Evolutionary conservation across 2,329 filamentous ascomycete genomes (phyloP), one percentile per base, ranked within the genome.

Genomic region (Stromatinia cepivora): DNA sequence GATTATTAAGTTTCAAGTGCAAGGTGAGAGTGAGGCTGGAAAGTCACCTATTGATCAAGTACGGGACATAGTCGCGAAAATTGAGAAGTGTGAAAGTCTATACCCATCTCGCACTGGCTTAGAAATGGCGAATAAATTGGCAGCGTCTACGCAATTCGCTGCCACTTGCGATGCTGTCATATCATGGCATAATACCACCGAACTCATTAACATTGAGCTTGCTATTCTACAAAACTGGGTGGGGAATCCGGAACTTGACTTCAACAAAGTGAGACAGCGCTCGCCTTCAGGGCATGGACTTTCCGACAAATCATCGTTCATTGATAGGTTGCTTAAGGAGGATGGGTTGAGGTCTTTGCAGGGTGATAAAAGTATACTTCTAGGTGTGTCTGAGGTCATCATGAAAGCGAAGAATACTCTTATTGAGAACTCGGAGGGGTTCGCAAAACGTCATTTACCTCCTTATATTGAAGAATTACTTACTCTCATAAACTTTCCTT

Each of bases 401-500:
- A 87, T 89, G 78, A 98, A 99, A 81, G 94, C 94, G 61, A 99
- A 99, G 80, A 88, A 87, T 71, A 97, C 94, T 0, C 84, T 98
- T 59, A 97, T 98, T 59, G 84, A 88, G 74, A 97, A 97, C 77
- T 92, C 93, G 3, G 88, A 89, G 71, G 88, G 89, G 1, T 99
- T 98, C 78, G 88, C 90, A 53, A 92, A 94, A 76, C 90, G 94
- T 6, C 94, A 99, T 81, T 84, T 99, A 22, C 95, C 95, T 9
- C 94, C 94, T 0, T 98, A 97, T 78, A 96, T 99, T 70, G 95
- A 99, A 78, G 95, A 99, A 79, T 85, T 99, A 57, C 87, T 98
- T 59, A 97, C 93, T 0, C 84, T 99, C 56, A 97, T 99, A 83
- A 98, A 97, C 81, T 99, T 99, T 77, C 95, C 95, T 1, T 97